Percentiles rank a stretch among this genome's conserved stretches.
Conservation (phyloP, 1,139 yeast species). For the Spencermartinsiella ligniputridi region DNA sequence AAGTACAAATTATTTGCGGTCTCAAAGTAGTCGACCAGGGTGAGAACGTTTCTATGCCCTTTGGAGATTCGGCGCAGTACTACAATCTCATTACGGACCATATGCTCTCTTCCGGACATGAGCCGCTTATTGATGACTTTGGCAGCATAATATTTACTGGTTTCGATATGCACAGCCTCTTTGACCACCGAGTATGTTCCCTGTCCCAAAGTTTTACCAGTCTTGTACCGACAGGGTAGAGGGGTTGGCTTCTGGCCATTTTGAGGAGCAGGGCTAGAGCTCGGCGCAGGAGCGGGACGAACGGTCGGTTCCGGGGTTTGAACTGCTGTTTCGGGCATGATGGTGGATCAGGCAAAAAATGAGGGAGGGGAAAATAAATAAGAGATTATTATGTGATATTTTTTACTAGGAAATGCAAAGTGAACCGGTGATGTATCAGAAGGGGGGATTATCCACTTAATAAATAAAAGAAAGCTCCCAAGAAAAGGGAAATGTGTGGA, state of each 20-base stretch:
- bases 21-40: slow-evolving; percentile 66
- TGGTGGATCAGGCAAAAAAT: neutral
- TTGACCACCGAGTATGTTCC: slow-evolving; percentile 41
- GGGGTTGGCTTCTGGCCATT: slow-evolving; percentile 39
- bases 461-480: neutral
- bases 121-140: slow-evolving; percentile 41
- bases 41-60: slow-evolving; percentile 56
- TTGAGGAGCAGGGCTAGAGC: neutral
- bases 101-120: slow-evolving; percentile 43
- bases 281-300: neutral
- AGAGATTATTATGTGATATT: too few species aligned
- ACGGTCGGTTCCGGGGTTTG: neutral
- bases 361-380: neutral
- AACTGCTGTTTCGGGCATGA: neutral
- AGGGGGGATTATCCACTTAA: neutral
- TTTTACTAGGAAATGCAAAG: too few species aligned
- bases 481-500: too few species aligned
- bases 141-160: slow-evolving; percentile 38
- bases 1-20: slow-evolving; percentile 55
- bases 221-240: slow-evolving; percentile 28
- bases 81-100: slow-evolving; percentile 53
- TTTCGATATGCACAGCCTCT: slow-evolving; percentile 38
- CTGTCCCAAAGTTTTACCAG: slow-evolving; percentile 37
- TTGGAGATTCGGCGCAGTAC: slow-evolving; percentile 45
- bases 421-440: too few species aligned